Evolutionary conservation across 768 basidiomycete species (phyloP).

Genomic region (Psilocybe cyanescens): DNA sequence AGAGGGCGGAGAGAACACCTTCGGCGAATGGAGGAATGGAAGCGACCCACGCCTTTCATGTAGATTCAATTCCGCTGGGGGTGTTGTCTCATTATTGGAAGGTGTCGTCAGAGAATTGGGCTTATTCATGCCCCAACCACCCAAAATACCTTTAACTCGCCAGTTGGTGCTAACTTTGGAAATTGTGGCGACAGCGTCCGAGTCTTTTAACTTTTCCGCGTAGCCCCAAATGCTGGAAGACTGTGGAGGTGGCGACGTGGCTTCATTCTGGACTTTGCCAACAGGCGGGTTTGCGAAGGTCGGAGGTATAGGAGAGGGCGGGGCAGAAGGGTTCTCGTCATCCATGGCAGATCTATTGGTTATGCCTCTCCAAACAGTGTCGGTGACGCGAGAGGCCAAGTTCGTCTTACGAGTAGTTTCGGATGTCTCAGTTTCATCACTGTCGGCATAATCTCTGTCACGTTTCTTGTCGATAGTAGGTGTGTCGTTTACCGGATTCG

Average conservation of each 20-base stretch:
- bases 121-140: conserved; percentile 38
- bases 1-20: conserved; percentile 50
- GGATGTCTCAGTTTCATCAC: conserved; percentile 49
- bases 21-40: conserved; percentile 54
- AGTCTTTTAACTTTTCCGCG: conserved; percentile 74
- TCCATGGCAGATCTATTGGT: conserved; percentile 80
- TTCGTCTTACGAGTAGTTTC: conserved; percentile 15
- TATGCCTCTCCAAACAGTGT: conserved; percentile 76
- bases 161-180: conserved; percentile 79
- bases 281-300: conserved; percentile 25
- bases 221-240: conserved; percentile 64
- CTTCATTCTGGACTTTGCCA: not conserved
- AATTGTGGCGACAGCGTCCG: conserved; percentile 69
- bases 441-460: conserved; percentile 35
- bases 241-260: conserved; percentile 22
- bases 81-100: not conserved
- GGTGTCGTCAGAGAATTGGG: not conserved
- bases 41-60: conserved; percentile 2
- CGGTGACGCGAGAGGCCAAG: conserved; percentile 49
- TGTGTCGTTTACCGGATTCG: conserved; percentile 41
- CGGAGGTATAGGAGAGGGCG: conserved; percentile 34
- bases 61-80: not conserved
- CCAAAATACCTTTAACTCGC: conserved; percentile 63
- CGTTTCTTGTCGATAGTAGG: conserved; percentile 37
- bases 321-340: conserved; percentile 40